Percentiles rank a stretch among this genome's conserved stretches.
phyloP scores from a whole-genome alignment of 2,329 filamentous ascomycete species.

The Phoma sp. region DNA sequence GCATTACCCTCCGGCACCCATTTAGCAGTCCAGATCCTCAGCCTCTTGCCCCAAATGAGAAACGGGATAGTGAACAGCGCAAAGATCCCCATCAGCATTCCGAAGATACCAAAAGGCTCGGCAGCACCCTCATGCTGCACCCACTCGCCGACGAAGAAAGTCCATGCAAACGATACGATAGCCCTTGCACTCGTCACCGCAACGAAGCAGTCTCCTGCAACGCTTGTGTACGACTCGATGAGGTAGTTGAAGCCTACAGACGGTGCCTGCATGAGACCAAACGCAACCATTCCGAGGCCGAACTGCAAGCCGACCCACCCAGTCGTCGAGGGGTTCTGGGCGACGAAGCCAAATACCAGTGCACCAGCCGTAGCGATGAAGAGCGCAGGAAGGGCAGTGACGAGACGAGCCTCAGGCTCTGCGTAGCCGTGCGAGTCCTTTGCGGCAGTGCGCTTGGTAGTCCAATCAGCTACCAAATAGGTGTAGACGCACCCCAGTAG shows the following conservation, averaged over 20 bases:
- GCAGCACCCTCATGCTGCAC: slow-evolving; percentile 52
- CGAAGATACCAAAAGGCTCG: slow-evolving; percentile 61
- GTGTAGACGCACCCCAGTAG: slow-evolving; percentile 46
- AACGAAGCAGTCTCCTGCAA: slow-evolving; percentile 61
- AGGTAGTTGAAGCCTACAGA: slow-evolving; percentile 56
- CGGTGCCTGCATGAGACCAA: slow-evolving; percentile 52
- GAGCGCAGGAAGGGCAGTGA: slow-evolving; percentile 48
- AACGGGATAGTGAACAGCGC: slow-evolving; percentile 47
- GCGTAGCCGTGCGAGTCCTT: slow-evolving; percentile 46
- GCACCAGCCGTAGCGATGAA: slow-evolving; percentile 48
- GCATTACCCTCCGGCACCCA: slow-evolving; percentile 33
- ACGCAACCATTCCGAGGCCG: slow-evolving; percentile 49
- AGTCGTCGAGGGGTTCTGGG: slow-evolving; percentile 43
- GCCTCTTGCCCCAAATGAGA: slow-evolving; percentile 50
- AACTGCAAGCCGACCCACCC: slow-evolving; percentile 51
- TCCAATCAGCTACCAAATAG: slow-evolving; percentile 48
- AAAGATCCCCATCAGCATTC: slow-evolving; percentile 60
- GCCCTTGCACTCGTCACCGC: slow-evolving; percentile 59
- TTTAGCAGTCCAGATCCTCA: slow-evolving; percentile 50
- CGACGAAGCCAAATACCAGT: slow-evolving; percentile 50
- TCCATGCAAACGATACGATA: slow-evolving; percentile 61
- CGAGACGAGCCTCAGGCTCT: slow-evolving; percentile 50
- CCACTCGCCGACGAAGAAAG: slow-evolving; percentile 61
- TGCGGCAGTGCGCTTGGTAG: slow-evolving; percentile 46
- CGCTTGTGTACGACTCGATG: slow-evolving; percentile 57